Base-by-base conservation (phyloP, 2,329 filamentous ascomycete genomes). In the Fonsecaea pedrosoi region DNA sequence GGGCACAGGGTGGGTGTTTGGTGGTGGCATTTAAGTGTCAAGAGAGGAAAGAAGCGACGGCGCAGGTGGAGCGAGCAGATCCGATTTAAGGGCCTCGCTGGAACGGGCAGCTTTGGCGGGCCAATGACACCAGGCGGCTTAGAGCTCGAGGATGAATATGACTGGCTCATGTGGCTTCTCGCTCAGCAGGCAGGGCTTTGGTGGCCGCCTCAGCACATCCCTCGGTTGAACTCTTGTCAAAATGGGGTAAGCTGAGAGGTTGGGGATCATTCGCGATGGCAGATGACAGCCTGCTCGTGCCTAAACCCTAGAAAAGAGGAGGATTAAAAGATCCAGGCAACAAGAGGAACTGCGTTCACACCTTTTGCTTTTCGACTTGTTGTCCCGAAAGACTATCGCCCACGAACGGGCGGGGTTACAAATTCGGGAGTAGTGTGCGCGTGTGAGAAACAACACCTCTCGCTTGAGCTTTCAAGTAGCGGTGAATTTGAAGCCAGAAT, bases 21-120 rank as follows among this genome's bases (percentile, higher is more conserved):
- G 42, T 42, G 58, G 62, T 56, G 62, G 58, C 62, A 69, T 62
- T 68, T 64, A 55, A 60, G 61, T 56, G 45, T 56, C 34, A 66
- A 59, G 55, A 67, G 64, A 69, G 63, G 59, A 64, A 62, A 67
- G 60, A 68, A 64, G 64, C 59, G 61, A 69, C 65, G 61, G 60
- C 45, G 53, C 57, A 68, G 45, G 64, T 62, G 66, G 66, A 62
- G 60, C 55, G 58, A 60, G 48, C 25, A 65, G 59, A 55, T 37
- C 50, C 57, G 54, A 54, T 65, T 65, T 65, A 59, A 65, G 62
- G 32, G 62, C 55, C 48, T 50, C 15, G 8, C 65, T 59, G n/a
- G 35, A 54, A 25, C 6, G 40, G 56, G 62, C 62, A 65, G 54
- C 55, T 65, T n/a, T 30, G 35, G 55, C 62, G 62, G n/a, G 15